Evolutionary conservation across 139 green algal species (phyloP).

Genomic region (Coelastrella sp.): DNA sequence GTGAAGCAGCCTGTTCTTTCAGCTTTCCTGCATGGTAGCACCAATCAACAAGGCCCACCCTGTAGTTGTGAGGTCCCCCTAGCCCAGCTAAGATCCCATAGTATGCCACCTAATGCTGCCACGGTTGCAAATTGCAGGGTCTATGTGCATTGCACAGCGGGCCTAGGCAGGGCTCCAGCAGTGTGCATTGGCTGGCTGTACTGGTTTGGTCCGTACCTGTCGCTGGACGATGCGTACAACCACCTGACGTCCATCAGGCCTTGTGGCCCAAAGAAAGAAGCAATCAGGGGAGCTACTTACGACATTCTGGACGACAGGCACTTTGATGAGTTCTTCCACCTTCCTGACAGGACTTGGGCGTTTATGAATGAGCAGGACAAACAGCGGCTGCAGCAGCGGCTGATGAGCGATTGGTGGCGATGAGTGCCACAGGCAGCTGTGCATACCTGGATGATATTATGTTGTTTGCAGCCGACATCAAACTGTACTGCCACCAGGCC

Average conservation of each 20-base stretch:
- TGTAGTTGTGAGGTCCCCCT: too few species aligned
- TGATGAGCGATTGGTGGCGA: not conserved
- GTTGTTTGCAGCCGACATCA: too few species aligned
- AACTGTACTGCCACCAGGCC: too few species aligned
- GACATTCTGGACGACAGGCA: conserved; percentile 68
- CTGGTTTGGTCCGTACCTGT: conserved; percentile 62
- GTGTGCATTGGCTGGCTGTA: conserved; percentile 82
- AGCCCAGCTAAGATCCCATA: too few species aligned
- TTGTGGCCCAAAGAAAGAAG: conserved; percentile 86
- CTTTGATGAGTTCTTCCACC: conserved; percentile 46
- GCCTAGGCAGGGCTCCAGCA: conserved; percentile 77
- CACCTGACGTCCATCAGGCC: conserved; percentile 81
- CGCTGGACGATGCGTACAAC: conserved; percentile 78
- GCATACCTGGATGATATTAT: too few species aligned
- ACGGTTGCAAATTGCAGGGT: conserved; percentile 46
- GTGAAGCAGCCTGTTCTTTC: too few species aligned
- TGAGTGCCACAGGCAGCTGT: not conserved
- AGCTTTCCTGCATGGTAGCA: too few species aligned
- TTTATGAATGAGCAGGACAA: conserved; percentile 37
- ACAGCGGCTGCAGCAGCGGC: conserved; percentile 20
- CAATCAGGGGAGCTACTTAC: conserved; percentile 78
- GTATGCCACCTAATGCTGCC: conserved; percentile 14
- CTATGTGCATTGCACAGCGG: conserved; percentile 87
- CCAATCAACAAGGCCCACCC: too few species aligned
- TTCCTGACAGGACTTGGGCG: conserved; percentile 55